These are phyloP conservation scores for Amanita thiersii DNA, from an alignment of 768 basidiomycete species.

Conservation along the genomic window DNA sequence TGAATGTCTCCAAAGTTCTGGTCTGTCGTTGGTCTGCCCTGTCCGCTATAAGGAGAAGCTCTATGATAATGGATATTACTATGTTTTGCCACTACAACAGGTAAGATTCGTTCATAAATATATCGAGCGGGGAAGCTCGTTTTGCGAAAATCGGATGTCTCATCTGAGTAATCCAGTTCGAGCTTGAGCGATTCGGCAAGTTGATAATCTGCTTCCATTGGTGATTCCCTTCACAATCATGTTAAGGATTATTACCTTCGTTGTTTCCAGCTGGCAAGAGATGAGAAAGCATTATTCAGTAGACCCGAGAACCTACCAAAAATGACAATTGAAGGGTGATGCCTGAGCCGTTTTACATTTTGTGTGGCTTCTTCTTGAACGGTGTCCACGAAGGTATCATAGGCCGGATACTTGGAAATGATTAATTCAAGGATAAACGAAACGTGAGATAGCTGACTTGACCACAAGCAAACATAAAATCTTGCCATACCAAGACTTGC, in stretches of 20 bases:
- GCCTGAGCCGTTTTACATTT: conserved; percentile 74
- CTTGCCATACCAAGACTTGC: conserved; percentile 92
- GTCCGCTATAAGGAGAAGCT: conserved; percentile 80
- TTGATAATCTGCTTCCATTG: conserved; percentile 64
- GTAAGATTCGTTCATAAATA: conserved; percentile 85
- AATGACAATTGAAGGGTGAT: conserved; percentile 87
- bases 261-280: conserved; percentile 63
- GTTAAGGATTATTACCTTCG: conserved; percentile 39
- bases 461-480: conserved; percentile 95
- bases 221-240: neutral
- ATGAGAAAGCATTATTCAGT: conserved; percentile 1
- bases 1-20: conserved; percentile 81
- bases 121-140: conserved; percentile 84
- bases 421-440: too few relatives aligned
- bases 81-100: conserved; percentile 56
- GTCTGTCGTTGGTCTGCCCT: conserved; percentile 66
- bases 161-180: conserved; percentile 79
- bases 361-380: conserved; percentile 76
- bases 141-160: conserved; percentile 76
- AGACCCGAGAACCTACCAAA: conserved; percentile 44
- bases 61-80: conserved; percentile 77
- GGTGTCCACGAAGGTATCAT: conserved; percentile 68
- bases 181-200: conserved; percentile 75
- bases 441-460: conserved; percentile 55
- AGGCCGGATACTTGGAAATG: conserved; percentile 68